These are phyloP conservation scores for Bruguiera parviflora DNA, from an alignment of 345 rosid species.

Conservation along the genomic window DNA sequence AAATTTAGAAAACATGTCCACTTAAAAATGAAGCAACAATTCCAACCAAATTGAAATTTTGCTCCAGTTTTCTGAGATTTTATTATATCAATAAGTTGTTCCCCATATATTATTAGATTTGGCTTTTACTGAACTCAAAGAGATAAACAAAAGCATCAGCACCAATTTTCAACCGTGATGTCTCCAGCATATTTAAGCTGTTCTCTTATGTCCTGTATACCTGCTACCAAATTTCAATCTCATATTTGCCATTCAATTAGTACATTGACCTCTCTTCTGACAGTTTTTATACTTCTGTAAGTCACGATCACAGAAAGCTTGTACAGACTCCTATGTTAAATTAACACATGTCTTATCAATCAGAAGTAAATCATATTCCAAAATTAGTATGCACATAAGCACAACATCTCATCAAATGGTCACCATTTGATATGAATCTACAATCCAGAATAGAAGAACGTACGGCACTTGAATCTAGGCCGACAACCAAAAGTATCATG, in stretches of 20 bases:
- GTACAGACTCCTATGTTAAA: too few species aligned
- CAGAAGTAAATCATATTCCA: neutral
- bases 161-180: neutral
- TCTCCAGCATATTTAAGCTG: neutral
- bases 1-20: neutral
- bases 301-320: constrained; percentile 4
- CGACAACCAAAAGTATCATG: constrained; percentile 66
- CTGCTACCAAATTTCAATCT: neutral
- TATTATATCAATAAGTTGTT: neutral
- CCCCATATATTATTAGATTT: neutral
- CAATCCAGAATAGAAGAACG: constrained; percentile 30
- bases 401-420: neutral
- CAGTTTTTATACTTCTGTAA: neutral
- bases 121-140: too few species aligned
- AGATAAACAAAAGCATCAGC: neutral
- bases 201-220: neutral
- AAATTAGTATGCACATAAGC: neutral
- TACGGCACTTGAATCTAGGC: constrained; percentile 96
- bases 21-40: neutral
- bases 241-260: neutral
- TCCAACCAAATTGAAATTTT: neutral
- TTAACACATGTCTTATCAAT: neutral
- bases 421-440: neutral
- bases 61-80: neutral
- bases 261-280: constrained; percentile 3